Base-by-base conservation (phyloP, 768 basidiomycete genomes). In the Tylopilus plumbeoviolaceoides region DNA sequence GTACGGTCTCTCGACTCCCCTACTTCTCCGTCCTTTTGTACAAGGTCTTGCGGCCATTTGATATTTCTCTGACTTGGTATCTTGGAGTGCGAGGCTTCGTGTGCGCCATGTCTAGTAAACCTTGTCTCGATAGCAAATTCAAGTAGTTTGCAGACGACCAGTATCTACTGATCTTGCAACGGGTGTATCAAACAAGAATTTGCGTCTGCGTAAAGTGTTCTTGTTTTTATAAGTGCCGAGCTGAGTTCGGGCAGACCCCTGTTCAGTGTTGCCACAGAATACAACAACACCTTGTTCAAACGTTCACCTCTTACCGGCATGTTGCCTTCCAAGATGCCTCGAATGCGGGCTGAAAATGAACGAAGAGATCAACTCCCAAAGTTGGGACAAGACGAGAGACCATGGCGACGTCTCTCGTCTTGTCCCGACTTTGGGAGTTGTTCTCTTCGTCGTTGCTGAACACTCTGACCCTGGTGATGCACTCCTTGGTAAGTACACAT, bases 231-330 rank as follows among this genome's bases (percentile, higher is more conserved):
- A 36, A 38, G 21, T n/a, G 27, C 52, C 10, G 25, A 43, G 38
- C n/a, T 9, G 25, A 7, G 23, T 39, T 30, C n/a, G 42, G 48
- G 25, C 33, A 40, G 15, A 6, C 28, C 38, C 14, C 39, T n/a
- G n/a, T n/a, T n/a, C n/a, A n/a, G n/a, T 35, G 11, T 15, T 28
- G 30, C 35, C 36, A 35, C 44, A 14, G 28, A 54, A 43, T 61
- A 70, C 67, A 65, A 69, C 57, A 45, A 18, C 41, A 1, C 44
- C 59, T 70, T 68, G 60, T 68, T n/a, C n/a, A n/a, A n/a, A n/a
- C n/a, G n/a, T n/a, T 51, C 47, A 31, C 21, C 36, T n/a, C 41
- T 48, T 30, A 44, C n/a, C 33, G 35, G 55, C 42, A 40, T 48
- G 40, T 50, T 44, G 18, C 48, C 40, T 27, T 52, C 25, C 35